Evolutionary conservation across 2,329 filamentous ascomycete genomes (phyloP).

Genomic region (Epichloe elymi): DNA sequence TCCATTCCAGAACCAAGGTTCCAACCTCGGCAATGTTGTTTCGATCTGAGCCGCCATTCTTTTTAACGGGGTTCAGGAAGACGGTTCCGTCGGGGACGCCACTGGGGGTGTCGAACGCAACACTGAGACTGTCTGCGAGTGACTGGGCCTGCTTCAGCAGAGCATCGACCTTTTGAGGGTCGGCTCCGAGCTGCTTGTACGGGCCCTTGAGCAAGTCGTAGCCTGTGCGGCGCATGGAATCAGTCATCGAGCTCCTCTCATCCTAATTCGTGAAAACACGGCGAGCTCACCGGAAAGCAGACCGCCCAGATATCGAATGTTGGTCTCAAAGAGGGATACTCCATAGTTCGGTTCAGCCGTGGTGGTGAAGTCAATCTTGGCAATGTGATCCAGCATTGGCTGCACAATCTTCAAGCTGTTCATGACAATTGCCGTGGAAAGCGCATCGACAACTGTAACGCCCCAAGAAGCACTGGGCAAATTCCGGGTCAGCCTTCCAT

Average conservation of each 20-base stretch:
- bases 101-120: slow-evolving; percentile 63
- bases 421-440: slow-evolving; percentile 73
- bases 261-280: background rate
- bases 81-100: slow-evolving; percentile 64
- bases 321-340: slow-evolving; percentile 80
- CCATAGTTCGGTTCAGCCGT: slow-evolving; percentile 30
- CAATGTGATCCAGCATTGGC: slow-evolving; percentile 58
- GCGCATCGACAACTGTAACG: slow-evolving; percentile 66
- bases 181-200: slow-evolving; percentile 33
- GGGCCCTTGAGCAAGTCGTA: slow-evolving; percentile 64
- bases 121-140: slow-evolving; percentile 60
- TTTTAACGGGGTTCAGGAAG: slow-evolving; percentile 37
- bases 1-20: slow-evolving; percentile 75
- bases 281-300: slow-evolving; percentile 51
- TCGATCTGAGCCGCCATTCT: slow-evolving; percentile 33
- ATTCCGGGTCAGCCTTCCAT: background rate
- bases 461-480: slow-evolving; percentile 64
- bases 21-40: slow-evolving; percentile 69
- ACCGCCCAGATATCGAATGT: slow-evolving; percentile 75
- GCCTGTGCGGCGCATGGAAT: slow-evolving; percentile 21
- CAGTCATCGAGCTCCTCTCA: background rate
- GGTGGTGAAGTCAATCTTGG: slow-evolving; percentile 55
- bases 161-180: slow-evolving; percentile 32
- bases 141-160: slow-evolving; percentile 54
- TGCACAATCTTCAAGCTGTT: slow-evolving; percentile 51